Evolutionary conservation across 257 asterid genomes (phyloP).

Genomic region (Solanum chiquidenum): DNA sequence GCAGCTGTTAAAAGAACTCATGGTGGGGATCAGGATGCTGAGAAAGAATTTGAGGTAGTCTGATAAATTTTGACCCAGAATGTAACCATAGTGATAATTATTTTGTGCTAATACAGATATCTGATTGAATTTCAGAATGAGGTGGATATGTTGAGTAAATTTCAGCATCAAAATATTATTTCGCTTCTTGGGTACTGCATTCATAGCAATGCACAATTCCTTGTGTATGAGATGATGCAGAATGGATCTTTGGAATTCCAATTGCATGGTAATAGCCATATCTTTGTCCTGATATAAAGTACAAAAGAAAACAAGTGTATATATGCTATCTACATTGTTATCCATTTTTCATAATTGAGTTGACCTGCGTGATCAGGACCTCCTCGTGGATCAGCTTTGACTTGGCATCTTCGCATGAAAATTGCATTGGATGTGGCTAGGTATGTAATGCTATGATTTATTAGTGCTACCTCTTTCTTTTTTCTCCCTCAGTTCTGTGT

Average conservation of each 20-base stretch:
- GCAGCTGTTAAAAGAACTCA: constrained; percentile 69
- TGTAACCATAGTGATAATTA: not conserved
- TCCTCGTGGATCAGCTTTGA: constrained; percentile 51
- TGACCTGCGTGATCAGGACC: constrained; percentile 35
- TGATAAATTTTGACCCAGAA: not conserved
- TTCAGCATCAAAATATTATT: constrained; percentile 75
- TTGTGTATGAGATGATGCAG: constrained; percentile 89
- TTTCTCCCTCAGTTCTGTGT: not conserved
- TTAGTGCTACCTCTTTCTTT: not conserved
- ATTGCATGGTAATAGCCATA: constrained; percentile 56
- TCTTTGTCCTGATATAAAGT: not conserved
- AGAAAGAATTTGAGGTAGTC: constrained; percentile 67
- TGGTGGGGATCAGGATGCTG: constrained; percentile 51
- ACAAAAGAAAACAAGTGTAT: not conserved
- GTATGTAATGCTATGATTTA: constrained; percentile 14
- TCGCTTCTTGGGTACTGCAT: constrained; percentile 75
- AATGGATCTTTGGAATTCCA: constrained; percentile 68
- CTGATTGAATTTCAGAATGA: constrained; percentile 54
- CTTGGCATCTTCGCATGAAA: constrained; percentile 89
- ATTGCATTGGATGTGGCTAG: constrained; percentile 92
- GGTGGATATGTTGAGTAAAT: constrained; percentile 59
- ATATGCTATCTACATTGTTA: not conserved
- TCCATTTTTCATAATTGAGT: not conserved
- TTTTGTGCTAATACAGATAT: not conserved
- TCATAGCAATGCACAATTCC: constrained; percentile 51